Evolutionary conservation across 78 protist species (phyloP).

Genomic region (Protostelium mycophagum): DNA sequence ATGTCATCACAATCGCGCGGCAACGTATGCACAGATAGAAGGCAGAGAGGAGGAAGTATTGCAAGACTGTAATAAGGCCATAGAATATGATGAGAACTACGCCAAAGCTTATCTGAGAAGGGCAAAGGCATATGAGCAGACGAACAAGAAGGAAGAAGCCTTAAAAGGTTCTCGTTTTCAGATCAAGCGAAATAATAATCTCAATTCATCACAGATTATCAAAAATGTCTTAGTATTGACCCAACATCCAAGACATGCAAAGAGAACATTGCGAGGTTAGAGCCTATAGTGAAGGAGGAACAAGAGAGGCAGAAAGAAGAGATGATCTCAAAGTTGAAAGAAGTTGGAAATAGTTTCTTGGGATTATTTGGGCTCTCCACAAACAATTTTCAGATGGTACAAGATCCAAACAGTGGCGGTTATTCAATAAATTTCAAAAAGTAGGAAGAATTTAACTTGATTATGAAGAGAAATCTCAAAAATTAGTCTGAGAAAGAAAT

Average conservation of each 20-base stretch:
- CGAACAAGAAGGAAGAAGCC: slow-evolving; percentile 23
- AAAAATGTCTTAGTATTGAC: slow-evolving; percentile 8
- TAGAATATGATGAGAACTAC: slow-evolving; percentile 9
- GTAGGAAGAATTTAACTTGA: too few relatives aligned
- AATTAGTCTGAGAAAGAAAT: too few relatives aligned
- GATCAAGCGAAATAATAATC: too few relatives aligned
- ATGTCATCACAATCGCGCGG: slow-evolving; percentile 37
- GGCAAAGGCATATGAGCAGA: slow-evolving; percentile 49
- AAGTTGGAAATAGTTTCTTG: slow-evolving; percentile 79
- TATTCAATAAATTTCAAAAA: slow-evolving; percentile 69
- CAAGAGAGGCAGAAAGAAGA: slow-evolving; percentile 55
- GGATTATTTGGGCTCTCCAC: slow-evolving; percentile 84
- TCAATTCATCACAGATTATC: slow-evolving; percentile 26
- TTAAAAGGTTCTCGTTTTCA: neutral
- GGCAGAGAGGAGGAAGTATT: slow-evolving; percentile 21
- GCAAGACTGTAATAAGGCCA: slow-evolving; percentile 19
- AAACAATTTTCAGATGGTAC: slow-evolving; percentile 84
- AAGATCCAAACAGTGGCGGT: slow-evolving; percentile 82
- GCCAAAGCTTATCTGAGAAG: slow-evolving; percentile 23
- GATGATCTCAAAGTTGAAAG: slow-evolving; percentile 85
- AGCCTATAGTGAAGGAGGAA: slow-evolving; percentile 32
- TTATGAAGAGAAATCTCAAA: too few relatives aligned
- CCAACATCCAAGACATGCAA: slow-evolving; percentile 3
- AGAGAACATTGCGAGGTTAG: slow-evolving; percentile 21
- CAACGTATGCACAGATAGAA: slow-evolving; percentile 10